Conservation (phyloP, 2,329 filamentous ascomycete species). For the Microcera coccophila region DNA sequence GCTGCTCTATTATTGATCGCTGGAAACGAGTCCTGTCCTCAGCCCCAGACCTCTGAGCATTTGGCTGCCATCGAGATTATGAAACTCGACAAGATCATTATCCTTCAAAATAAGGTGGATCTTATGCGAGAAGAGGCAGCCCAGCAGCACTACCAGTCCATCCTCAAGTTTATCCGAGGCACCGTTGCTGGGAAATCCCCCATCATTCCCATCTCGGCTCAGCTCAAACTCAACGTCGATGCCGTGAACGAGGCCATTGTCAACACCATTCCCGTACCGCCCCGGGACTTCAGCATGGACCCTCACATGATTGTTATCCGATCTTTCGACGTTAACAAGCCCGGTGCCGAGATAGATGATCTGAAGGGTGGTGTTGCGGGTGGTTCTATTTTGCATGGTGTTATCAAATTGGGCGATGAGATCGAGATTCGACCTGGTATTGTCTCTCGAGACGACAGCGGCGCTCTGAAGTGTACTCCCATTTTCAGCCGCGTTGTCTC, state of each 20-base stretch:
- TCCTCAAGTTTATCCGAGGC: conserved; percentile 96
- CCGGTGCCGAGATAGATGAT: conserved; percentile 96
- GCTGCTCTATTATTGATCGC: conserved; percentile 93
- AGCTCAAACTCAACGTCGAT: conserved; percentile 99
- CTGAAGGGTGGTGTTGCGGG: conserved; percentile 98
- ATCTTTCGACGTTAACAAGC: conserved; percentile 99
- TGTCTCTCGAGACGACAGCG: conserved; percentile 89
- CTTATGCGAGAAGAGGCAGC: conserved; percentile 96
- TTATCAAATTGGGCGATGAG: conserved; percentile 94
- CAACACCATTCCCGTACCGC: conserved; percentile 87
- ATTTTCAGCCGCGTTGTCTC: conserved; percentile 95
- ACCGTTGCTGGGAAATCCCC: conserved; percentile 93
- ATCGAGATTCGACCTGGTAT: conserved; percentile 99
- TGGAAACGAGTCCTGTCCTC: conserved; percentile 96
- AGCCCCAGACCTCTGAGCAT: conserved; percentile 98
- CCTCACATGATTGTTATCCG: conserved; percentile 99
- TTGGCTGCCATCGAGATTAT: conserved; percentile 99
- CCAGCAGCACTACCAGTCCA: conserved; percentile 91
- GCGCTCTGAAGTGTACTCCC: conserved; percentile 91
- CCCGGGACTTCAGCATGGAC: conserved; percentile 84
- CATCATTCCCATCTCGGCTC: conserved; percentile 93
- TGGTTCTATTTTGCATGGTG: conserved; percentile 93
- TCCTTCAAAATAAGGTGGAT: conserved; percentile 99
- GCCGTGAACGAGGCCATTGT: conserved; percentile 95
- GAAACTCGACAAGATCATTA: conserved; percentile 99